A percentile compares a stretch with the other conserved stretches of the same genome.
Evolutionary conservation across 2,329 filamentous ascomycete species (phyloP).

Genomic region (Fusarium nurragi): DNA sequence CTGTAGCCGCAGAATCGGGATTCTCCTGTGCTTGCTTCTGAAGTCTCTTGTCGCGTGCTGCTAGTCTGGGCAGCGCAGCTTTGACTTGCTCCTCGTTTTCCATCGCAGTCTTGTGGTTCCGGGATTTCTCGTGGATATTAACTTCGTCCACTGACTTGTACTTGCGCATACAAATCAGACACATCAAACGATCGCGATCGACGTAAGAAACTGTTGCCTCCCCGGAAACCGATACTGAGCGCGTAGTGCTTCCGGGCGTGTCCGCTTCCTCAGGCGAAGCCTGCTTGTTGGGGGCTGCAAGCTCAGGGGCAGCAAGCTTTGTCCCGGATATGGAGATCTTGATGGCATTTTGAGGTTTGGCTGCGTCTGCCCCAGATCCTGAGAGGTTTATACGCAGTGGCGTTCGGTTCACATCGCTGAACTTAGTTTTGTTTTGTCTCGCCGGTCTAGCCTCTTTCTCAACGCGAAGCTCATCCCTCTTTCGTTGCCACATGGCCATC

Average conservation of each 20-base stretch:
- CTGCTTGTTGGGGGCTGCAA: conserved; percentile 13
- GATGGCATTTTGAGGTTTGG: conserved; percentile 41
- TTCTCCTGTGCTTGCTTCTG: conserved; percentile 45
- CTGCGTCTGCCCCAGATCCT: conserved; percentile 23
- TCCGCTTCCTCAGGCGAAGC: conserved; percentile 16
- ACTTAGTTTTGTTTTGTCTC: conserved; percentile 7
- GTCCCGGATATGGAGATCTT: conserved; percentile 48
- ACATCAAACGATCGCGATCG: conserved; percentile 61
- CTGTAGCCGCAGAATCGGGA: conserved; percentile 39
- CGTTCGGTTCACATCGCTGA: conserved; percentile 31
- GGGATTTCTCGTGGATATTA: conserved; percentile 54
- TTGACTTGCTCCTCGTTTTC: conserved; percentile 58
- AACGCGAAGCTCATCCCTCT: conserved; percentile 54
- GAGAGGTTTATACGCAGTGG: conserved; percentile 38
- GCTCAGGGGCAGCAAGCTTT: conserved; percentile 29
- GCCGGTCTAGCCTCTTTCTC: conserved; percentile 12
- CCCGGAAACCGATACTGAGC: neutral
- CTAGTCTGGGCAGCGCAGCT: conserved; percentile 54
- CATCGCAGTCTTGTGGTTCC: conserved; percentile 54
- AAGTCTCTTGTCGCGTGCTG: conserved; percentile 52
- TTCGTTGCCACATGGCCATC: conserved; percentile 57
- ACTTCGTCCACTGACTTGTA: conserved; percentile 57
- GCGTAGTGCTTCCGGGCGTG: neutral
- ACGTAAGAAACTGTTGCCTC: conserved; percentile 60
- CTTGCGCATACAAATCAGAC: conserved; percentile 58